Conservation (phyloP, 768 basidiomycete species). For the Lentinula aciculospora region DNA sequence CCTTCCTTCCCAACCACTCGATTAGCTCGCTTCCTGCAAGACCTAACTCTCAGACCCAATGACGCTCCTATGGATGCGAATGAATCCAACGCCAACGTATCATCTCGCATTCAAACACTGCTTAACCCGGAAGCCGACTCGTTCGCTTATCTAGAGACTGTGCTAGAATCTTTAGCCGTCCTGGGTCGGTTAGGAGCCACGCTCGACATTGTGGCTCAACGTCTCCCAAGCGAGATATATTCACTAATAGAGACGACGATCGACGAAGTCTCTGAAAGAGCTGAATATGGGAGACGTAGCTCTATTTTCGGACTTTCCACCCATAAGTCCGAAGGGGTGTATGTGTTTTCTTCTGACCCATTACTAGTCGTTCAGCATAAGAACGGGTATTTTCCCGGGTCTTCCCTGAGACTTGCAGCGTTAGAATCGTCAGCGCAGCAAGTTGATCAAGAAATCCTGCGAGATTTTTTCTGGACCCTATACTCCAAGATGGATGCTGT, state of each 20-base stretch:
- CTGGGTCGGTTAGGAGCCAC: constrained; percentile 83
- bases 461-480: constrained; percentile 94
- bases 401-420: constrained; percentile 60
- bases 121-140: constrained; percentile 88
- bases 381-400: constrained; percentile 35
- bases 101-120: constrained; percentile 1
- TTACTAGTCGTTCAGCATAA: constrained; percentile 21
- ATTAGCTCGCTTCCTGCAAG: constrained; percentile 57
- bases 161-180: constrained; percentile 89
- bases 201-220: constrained; percentile 78
- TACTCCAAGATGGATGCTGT: constrained; percentile 96
- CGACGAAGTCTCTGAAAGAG: constrained; percentile 88
- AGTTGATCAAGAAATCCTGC: constrained; percentile 78
- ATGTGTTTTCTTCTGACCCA: constrained; percentile 36
- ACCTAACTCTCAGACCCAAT: constrained; percentile 67
- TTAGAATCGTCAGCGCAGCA: constrained; percentile 69
- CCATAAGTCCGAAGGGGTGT: constrained; percentile 44
- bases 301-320: constrained; percentile 29
- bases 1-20: constrained; percentile 38
- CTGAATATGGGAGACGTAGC: constrained; percentile 64
- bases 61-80: constrained; percentile 69
- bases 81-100: constrained; percentile 21
- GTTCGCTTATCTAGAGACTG: constrained; percentile 87
- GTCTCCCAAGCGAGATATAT: constrained; percentile 80
- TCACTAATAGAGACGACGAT: constrained; percentile 80